Evolutionary conservation across 169 alveolate genomes (phyloP).

Genomic region (Plasmodium coatneyi): DNA sequence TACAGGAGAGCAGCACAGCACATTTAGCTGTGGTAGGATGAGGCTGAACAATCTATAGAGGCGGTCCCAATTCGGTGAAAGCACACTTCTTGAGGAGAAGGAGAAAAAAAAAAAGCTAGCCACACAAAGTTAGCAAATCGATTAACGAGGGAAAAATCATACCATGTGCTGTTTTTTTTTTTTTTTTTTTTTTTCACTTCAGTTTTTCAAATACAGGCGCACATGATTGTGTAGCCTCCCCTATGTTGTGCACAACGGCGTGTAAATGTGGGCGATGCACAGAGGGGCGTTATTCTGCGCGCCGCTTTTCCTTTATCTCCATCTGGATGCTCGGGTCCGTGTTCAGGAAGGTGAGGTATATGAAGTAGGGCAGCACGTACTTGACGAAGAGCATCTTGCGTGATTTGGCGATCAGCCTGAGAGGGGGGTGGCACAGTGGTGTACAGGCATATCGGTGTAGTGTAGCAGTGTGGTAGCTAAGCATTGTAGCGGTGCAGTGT

Average conservation of each 20-base stretch:
- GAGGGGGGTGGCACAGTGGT: background rate
- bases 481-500: background rate
- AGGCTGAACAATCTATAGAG: background rate
- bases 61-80: background rate
- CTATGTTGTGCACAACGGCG: background rate
- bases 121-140: background rate
- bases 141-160: background rate
- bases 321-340: slow-evolving; percentile 49
- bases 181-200: too few species aligned
- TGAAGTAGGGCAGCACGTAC: slow-evolving; percentile 70
- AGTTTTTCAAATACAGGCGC: background rate
- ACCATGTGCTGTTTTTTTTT: background rate
- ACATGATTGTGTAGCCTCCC: background rate
- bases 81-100: background rate
- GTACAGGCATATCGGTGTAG: background rate
- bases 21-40: background rate
- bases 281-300: too few species aligned
- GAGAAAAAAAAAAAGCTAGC: background rate
- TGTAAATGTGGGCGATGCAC: background rate
- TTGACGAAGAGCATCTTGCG: slow-evolving; percentile 65
- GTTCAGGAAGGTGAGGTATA: slow-evolving; percentile 55
- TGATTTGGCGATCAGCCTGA: slow-evolving; percentile 57
- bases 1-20: background rate
- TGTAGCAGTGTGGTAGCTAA: background rate
- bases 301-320: slow-evolving; percentile 46